These are phyloP conservation scores for Metrosideros polymorpha DNA, from an alignment of 441 rosid genomes.

Conservation along the genomic window DNA sequence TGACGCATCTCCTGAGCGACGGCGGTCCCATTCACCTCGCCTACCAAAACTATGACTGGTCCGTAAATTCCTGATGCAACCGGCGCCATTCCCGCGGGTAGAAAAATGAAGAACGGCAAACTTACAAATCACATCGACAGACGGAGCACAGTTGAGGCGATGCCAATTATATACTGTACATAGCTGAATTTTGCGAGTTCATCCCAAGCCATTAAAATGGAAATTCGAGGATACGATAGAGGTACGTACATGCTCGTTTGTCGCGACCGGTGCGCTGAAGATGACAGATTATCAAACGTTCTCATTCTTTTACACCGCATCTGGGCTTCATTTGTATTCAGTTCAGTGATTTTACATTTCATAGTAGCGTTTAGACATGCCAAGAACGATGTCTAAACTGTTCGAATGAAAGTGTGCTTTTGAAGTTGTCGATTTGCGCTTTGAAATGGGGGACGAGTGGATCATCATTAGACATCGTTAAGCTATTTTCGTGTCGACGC, in stretches of 20 bases:
- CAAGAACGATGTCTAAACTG: background rate
- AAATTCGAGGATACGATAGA: background rate
- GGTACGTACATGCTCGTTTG: background rate
- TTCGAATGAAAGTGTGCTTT: background rate
- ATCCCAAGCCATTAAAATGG: background rate
- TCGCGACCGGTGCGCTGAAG: background rate
- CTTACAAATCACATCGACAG: background rate
- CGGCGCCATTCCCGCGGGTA: conserved; percentile 1
- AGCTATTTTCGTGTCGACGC: background rate
- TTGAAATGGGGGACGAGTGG: background rate
- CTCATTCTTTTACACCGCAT: background rate
- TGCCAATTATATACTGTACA: background rate
- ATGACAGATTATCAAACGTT: background rate
- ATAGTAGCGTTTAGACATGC: background rate
- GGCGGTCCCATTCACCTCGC: conserved; percentile 51
- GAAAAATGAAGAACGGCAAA: background rate
- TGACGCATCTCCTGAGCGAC: conserved; percentile 65
- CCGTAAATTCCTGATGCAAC: conserved; percentile 35
- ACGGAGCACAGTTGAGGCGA: background rate
- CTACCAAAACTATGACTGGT: conserved; percentile 72
- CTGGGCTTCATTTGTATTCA: background rate
- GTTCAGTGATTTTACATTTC: background rate
- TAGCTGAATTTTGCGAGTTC: background rate
- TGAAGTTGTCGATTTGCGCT: background rate
- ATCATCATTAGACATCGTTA: background rate